Conservation (phyloP, 768 basidiomycete genomes). For the Boletus tylopilopsis region DNA sequence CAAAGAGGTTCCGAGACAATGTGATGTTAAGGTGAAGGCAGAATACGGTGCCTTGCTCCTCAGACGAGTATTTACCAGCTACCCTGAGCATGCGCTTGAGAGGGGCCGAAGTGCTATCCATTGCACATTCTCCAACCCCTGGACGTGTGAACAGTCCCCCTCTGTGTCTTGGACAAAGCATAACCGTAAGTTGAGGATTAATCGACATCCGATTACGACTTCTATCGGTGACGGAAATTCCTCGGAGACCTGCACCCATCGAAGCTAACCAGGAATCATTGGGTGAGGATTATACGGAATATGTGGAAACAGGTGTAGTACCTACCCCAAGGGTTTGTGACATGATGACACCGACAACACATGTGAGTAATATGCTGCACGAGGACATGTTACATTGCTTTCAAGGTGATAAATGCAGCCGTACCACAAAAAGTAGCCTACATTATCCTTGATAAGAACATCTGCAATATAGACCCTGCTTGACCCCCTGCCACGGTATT, state of each 20-base stretch:
- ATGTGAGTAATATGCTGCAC: constrained; percentile 15
- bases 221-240: not conserved
- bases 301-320: not conserved
- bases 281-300: not conserved
- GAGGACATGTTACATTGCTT: too few species aligned
- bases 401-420: too few species aligned
- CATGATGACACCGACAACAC: not conserved
- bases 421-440: constrained; percentile 15
- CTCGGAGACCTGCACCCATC: constrained; percentile 6
- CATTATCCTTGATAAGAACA: constrained; percentile 10
- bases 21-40: too few species aligned
- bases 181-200: constrained; percentile 1
- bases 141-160: too few species aligned
- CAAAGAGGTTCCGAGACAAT: too few species aligned
- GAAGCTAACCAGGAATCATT: not conserved
- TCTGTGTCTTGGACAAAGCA: not conserved
- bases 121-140: too few species aligned
- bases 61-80: too few species aligned
- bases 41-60: too few species aligned
- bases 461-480: constrained; percentile 4
- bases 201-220: not conserved
- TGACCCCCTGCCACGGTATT: not conserved
- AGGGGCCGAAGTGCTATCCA: too few species aligned
- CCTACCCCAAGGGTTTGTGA: constrained; percentile 2
- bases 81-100: too few species aligned